These are phyloP conservation scores for Xylariomycetidae sp. DNA, from an alignment of 2,329 filamentous ascomycete species.

Conservation along the genomic window DNA sequence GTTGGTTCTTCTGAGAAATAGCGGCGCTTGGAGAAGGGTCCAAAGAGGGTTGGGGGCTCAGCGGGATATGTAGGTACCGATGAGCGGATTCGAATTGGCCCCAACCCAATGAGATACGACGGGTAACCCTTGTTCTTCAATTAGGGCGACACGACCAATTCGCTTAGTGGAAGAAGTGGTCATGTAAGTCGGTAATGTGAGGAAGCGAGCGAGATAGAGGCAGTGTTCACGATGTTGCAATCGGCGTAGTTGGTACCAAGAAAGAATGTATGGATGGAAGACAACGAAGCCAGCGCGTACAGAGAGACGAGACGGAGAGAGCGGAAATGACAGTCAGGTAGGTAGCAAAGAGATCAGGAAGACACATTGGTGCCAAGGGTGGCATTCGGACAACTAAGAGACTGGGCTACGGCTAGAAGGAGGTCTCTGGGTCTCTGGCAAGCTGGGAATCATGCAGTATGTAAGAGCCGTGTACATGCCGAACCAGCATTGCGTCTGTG, in stretches of 20 bases:
- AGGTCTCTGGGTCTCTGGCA: too few species aligned
- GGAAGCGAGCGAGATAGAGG: constrained; percentile 1
- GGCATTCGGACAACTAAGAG: too few species aligned
- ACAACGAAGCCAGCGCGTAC: constrained; percentile 26
- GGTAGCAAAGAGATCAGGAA: too few species aligned
- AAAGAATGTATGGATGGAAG: constrained; percentile 20
- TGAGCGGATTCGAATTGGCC: constrained; percentile 16
- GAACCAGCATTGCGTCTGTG: constrained; percentile 15
- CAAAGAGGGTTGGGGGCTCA: constrained; percentile 16
- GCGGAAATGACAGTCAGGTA: constrained; percentile 23
- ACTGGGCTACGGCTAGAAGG: too few species aligned
- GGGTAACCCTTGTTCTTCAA: too few species aligned
- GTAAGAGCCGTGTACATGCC: too few species aligned
- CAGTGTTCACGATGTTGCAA: constrained; percentile 7
- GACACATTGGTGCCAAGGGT: constrained; percentile 19
- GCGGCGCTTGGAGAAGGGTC: constrained; percentile 12
- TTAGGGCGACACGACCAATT: too few species aligned
- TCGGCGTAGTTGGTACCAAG: constrained; percentile 9
- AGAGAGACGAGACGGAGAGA: constrained; percentile 19
- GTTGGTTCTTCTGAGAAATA: constrained; percentile 11
- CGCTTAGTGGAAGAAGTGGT: too few species aligned
- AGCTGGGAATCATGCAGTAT: constrained; percentile 25
- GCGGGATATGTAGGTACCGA: constrained; percentile 25
- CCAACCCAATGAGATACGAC: too few species aligned
- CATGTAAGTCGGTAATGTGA: constrained; percentile 6